A percentile compares a stretch with the other conserved stretches of the same genome.
These are phyloP conservation scores for Phylloboletellus chloephorus DNA, from an alignment of 1,284 basidiomycete genomes.

Conservation along the genomic window DNA sequence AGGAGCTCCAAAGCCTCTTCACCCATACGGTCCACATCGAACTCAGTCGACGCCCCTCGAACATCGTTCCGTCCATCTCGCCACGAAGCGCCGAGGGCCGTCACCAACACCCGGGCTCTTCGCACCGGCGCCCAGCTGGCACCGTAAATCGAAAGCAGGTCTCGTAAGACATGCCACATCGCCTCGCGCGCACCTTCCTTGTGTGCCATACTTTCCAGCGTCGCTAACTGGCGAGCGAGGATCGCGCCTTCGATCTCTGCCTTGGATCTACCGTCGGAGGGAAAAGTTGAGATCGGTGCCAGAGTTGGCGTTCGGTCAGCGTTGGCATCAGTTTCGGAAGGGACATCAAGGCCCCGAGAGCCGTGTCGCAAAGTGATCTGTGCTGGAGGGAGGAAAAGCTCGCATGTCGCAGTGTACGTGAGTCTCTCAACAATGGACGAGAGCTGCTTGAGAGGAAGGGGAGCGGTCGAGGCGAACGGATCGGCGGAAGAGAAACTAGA, in stretches of 20 bases:
- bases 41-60: constrained; percentile 20
- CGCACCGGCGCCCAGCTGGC: constrained; percentile 45
- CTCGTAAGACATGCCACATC: constrained; percentile 41
- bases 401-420: constrained; percentile 60
- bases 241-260: constrained; percentile 45
- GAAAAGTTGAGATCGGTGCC: constrained; percentile 15
- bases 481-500: constrained; percentile 29
- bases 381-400: constrained; percentile 48
- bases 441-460: constrained; percentile 46
- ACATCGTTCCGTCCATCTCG: constrained; percentile 30
- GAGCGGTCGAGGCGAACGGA: constrained; percentile 29
- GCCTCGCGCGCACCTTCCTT: constrained; percentile 47
- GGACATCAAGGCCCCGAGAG: background rate
- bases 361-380: constrained; percentile 31
- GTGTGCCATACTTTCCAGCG: constrained; percentile 48
- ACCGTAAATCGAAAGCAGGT: constrained; percentile 48
- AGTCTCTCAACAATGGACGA: constrained; percentile 55
- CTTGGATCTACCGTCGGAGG: constrained; percentile 13
- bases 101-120: constrained; percentile 47
- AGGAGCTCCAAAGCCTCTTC: constrained; percentile 42
- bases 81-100: constrained; percentile 50
- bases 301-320: background rate
- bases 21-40: constrained; percentile 33
- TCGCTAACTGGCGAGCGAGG: constrained; percentile 55
- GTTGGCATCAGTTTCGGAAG: background rate